phyloP scores from a whole-genome alignment of 495 filamentous ascomycete species.

The Hypoxylon trugodes region DNA sequence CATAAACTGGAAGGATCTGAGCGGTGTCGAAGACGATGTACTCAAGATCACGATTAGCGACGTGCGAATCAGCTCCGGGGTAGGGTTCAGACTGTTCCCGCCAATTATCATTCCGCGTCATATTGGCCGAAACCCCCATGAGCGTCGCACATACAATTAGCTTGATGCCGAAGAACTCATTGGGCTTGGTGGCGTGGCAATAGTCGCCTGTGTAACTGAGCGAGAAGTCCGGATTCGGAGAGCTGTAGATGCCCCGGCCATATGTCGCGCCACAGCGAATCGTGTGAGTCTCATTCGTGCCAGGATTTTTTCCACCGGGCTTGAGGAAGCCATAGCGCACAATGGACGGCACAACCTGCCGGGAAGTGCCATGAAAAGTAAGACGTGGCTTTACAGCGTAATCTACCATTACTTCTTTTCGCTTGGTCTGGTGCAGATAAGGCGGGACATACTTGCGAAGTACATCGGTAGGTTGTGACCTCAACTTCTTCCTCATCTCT shows the following conservation, averaged over 20 bases:
- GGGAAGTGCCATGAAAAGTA: conserved; percentile 53
- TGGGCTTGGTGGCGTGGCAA: conserved; percentile 29
- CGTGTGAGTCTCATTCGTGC: conserved; percentile 22
- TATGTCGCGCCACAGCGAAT: conserved; percentile 49
- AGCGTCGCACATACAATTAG: conserved; percentile 51
- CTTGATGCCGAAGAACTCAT: conserved; percentile 46
- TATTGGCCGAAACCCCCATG: conserved; percentile 45
- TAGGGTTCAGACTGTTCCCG: conserved; percentile 23
- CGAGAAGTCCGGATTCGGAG: conserved; percentile 44
- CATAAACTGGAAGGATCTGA: conserved; percentile 53
- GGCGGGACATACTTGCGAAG: conserved; percentile 18
- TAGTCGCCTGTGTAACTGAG: conserved; percentile 41
- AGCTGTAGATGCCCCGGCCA: conserved; percentile 51
- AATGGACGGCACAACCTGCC: conserved; percentile 48
- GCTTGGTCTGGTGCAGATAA: conserved; percentile 27
- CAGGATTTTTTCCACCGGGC: conserved; percentile 44
- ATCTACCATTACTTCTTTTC: conserved; percentile 44
- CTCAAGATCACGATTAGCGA: conserved; percentile 44
- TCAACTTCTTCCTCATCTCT: conserved; percentile 41
- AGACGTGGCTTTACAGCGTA: conserved; percentile 44
- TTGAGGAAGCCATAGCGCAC: conserved; percentile 54
- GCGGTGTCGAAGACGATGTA: conserved; percentile 54
- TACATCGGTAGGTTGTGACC: conserved; percentile 2
- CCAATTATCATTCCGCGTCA: conserved; percentile 40
- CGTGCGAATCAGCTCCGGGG: conserved; percentile 45